Evolutionary conservation across 805 yeast genomes (phyloP).

Genomic region (Candida golubevii): DNA sequence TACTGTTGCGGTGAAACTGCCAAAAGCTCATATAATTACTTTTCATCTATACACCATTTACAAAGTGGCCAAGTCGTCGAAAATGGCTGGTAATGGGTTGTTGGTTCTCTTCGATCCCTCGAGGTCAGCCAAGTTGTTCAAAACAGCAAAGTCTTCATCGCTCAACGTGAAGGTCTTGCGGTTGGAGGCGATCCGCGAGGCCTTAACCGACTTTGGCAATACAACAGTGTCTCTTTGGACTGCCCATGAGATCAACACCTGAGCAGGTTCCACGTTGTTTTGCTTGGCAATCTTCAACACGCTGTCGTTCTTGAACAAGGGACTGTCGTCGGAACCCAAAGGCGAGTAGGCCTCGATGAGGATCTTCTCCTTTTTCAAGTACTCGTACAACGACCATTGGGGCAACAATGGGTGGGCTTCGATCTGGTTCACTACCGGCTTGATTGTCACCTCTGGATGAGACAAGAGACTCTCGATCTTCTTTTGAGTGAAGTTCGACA

Average conservation of each 20-base stretch:
- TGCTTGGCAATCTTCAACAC: slow-evolving; percentile 24
- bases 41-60: too few relatives aligned
- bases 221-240: slow-evolving; percentile 52
- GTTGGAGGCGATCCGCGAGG: slow-evolving; percentile 34
- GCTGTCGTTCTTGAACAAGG: slow-evolving; percentile 43
- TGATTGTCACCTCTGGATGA: slow-evolving; percentile 18
- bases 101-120: slow-evolving; percentile 31
- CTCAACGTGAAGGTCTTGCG: slow-evolving; percentile 30
- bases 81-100: slow-evolving; percentile 18
- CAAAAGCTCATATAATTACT: too few relatives aligned
- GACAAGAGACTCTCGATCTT: slow-evolving; percentile 20
- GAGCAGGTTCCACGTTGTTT: slow-evolving; percentile 42
- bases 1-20: too few relatives aligned
- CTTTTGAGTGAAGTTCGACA: slow-evolving; percentile 38
- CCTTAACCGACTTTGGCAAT: slow-evolving; percentile 23
- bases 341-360: slow-evolving; percentile 56
- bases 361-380: slow-evolving; percentile 33
- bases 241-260: slow-evolving; percentile 56
- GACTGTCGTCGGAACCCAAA: slow-evolving; percentile 63
- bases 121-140: slow-evolving; percentile 28
- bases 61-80: slow-evolving; percentile 4
- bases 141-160: slow-evolving; percentile 33
- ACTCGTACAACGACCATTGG: slow-evolving; percentile 39
- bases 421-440: slow-evolving; percentile 54
- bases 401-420: slow-evolving; percentile 33